Percentiles rank a stretch among this genome's conserved stretches.
Conservation (phyloP, 305 asterid genomes). For the Caryopteris hybrid region DNA sequence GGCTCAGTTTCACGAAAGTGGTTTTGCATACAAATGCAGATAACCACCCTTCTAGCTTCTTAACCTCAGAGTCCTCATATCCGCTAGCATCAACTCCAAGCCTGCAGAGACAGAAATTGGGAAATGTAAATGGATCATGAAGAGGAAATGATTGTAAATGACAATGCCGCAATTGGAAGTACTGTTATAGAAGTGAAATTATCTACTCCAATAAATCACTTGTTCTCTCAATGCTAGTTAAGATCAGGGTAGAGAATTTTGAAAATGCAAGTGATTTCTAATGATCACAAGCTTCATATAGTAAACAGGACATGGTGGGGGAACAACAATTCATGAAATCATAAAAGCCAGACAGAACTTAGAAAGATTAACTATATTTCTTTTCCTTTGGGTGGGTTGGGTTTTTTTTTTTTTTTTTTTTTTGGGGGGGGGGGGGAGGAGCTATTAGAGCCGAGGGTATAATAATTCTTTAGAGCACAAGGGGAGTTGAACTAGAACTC, state of each 20-base stretch:
- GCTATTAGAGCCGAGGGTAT: no score
- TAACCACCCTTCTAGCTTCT: constrained; percentile 46
- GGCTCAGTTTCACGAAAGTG: constrained; percentile 27
- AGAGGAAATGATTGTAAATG: not conserved
- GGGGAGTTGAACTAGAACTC: not conserved
- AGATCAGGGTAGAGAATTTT: not conserved
- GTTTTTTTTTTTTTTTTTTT: no score
- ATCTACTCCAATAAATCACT: not conserved
- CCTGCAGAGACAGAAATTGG: constrained; percentile 45
- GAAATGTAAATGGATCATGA: constrained; percentile 6
- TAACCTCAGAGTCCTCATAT: constrained; percentile 46
- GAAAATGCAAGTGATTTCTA: not conserved
- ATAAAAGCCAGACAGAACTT: not conserved
- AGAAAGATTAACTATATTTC: no score
- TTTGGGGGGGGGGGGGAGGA: no score
- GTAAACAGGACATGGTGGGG: not conserved
- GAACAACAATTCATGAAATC: not conserved
- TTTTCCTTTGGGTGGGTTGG: no score
- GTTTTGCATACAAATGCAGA: constrained; percentile 28
- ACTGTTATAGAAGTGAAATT: not conserved
- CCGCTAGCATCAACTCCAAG: constrained; percentile 58
- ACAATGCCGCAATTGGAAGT: not conserved
- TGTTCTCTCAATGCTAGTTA: not conserved
- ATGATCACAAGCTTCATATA: not conserved
- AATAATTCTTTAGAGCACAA: not conserved